Evolutionary conservation across 768 basidiomycete genomes (phyloP).

Genomic region (Boletellus ananiceps): DNA sequence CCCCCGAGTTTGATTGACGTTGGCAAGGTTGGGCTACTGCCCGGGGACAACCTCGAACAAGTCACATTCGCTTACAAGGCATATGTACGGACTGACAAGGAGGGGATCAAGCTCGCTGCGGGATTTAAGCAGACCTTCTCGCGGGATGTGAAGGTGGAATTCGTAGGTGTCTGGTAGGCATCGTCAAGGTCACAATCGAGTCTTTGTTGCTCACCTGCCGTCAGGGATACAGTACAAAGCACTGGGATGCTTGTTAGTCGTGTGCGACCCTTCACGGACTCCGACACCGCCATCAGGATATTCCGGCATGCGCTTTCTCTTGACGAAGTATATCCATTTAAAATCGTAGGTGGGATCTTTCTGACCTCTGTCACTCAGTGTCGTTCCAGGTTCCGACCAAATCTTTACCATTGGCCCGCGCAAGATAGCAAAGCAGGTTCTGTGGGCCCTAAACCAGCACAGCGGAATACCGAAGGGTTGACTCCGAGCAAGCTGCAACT

Average conservation of each 20-base stretch:
- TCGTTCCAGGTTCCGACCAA: conserved; percentile 63
- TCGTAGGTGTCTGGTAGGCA: conserved; percentile 71
- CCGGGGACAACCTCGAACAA: conserved; percentile 63
- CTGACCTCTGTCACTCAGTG: conserved; percentile 38
- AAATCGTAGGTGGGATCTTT: not conserved
- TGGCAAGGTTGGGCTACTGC: conserved; percentile 63
- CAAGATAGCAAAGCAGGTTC: conserved; percentile 24
- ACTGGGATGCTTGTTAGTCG: conserved; percentile 62
- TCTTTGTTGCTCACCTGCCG: conserved; percentile 2
- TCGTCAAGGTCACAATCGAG: not conserved
- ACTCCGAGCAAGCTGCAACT: not conserved
- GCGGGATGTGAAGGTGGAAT: conserved; percentile 63
- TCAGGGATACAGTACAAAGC: conserved; percentile 75
- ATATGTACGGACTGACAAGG: conserved; percentile 50
- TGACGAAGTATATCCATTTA: conserved; percentile 52
- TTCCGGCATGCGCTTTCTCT: conserved; percentile 78
- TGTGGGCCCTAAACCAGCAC: not conserved
- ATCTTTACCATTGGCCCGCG: conserved; percentile 47
- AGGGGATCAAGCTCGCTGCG: conserved; percentile 43
- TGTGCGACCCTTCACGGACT: conserved; percentile 62
- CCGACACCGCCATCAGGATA: conserved; percentile 57
- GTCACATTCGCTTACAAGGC: conserved; percentile 72
- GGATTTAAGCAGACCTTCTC: conserved; percentile 76
- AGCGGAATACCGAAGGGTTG: not conserved
- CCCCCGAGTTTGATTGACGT: not conserved